Evolutionary conservation across 768 basidiomycete genomes (phyloP).

Genomic region (Guyanaporus albipodus): DNA sequence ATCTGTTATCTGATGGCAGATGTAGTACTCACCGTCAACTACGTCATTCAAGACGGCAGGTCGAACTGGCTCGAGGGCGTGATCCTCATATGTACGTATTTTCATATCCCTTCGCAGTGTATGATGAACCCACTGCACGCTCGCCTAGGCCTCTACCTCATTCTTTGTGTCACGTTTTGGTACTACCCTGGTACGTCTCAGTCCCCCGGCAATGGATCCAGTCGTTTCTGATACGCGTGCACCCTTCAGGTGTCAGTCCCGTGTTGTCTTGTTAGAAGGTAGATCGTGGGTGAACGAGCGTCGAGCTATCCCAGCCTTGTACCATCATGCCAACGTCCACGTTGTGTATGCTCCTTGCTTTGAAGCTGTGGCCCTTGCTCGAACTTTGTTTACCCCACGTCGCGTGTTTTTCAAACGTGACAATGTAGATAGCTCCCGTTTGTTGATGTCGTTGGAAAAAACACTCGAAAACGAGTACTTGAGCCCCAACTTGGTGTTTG

Average conservation of each 20-base stretch:
- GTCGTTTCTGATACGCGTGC: conserved; percentile 1
- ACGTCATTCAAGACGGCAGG: conserved; percentile 79
- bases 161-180: conserved; percentile 54
- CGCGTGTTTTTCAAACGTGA: too few relatives aligned
- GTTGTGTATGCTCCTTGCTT: too few relatives aligned
- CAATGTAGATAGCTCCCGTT: too few relatives aligned
- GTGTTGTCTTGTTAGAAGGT: conserved; percentile 1
- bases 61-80: conserved; percentile 90
- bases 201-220: background rate
- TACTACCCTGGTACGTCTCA: conserved; percentile 42
- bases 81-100: conserved; percentile 61
- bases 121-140: conserved; percentile 7
- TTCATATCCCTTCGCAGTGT: too few relatives aligned
- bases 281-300: too few relatives aligned
- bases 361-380: too few relatives aligned
- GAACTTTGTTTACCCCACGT: too few relatives aligned
- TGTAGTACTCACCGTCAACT: conserved; percentile 77
- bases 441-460: too few relatives aligned
- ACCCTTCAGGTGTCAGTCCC: background rate
- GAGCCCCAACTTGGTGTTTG: too few relatives aligned
- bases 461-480: too few relatives aligned
- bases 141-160: conserved; percentile 46
- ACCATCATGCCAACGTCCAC: too few relatives aligned
- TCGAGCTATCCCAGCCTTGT: too few relatives aligned
- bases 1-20: background rate